Evolutionary conservation across 106 monocot genomes (phyloP), one percentile per base, ranked within the genome.

Genomic region (Acorus calamus): DNA sequence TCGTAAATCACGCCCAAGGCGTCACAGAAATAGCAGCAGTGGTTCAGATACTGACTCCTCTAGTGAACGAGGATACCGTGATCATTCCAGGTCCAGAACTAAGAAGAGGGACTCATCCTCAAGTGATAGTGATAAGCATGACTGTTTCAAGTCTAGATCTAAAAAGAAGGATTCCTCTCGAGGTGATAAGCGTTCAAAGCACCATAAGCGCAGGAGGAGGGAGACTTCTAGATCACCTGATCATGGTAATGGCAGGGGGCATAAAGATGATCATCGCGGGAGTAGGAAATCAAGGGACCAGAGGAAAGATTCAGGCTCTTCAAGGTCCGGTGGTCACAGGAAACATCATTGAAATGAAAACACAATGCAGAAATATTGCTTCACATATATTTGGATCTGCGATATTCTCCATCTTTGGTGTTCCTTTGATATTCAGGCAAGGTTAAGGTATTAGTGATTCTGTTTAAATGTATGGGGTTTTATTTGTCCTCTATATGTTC

Each of bases 1-100:
- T 41, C 73, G 69, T 52, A 75, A 67, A 66, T 57, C 3, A 14
- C 60, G 53, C 5, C 69, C 75, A 48, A 57, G 49, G 8, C 74
- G 71, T 59, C 61, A 50, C 3, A 11, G 49, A 14, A 55, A 52
- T 13, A 64, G 65, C 7, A 74, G 66, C 48, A 60, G 63, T 48
- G 62, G 13, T 73, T 79, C 67, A 8, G 73, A 77, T 53, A 70
- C 52, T 53, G 80, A 80, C 11, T 69, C 76, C 48, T 80, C 80
- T 41, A 57, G 55, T 61, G 66, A 72, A 49, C 42, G 53, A 14
- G 48, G 59, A 46, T 53, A 59, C 53, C 49, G 51, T 65, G 66
- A 69, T 47, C 66, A 46, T 3, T 62, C 69, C 41, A 76, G 14
- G 55, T 79, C 70, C 44, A 78, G 59, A 63, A 51, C 67, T 13